Percentiles rank a stretch among this genome's conserved stretches.
These are phyloP conservation scores for Infundibulicybe gibba DNA, from an alignment of 768 basidiomycete species.

Conservation along the genomic window DNA sequence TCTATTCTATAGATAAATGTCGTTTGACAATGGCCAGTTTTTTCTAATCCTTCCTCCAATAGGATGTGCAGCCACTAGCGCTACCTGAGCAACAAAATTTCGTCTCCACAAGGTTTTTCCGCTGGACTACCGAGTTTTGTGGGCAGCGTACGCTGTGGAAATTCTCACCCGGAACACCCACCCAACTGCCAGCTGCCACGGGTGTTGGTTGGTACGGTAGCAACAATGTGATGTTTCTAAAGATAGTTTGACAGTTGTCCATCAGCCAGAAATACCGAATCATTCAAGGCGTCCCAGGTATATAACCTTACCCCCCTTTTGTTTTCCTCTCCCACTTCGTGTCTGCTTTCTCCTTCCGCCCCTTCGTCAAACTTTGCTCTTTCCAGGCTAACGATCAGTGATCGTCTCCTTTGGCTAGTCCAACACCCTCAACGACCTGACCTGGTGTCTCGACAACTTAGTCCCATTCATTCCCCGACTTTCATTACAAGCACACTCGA, in stretches of 20 bases:
- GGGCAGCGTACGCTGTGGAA: too few species aligned
- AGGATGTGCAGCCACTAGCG: too few species aligned
- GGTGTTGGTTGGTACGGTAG: too few species aligned
- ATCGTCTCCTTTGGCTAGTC: slow-evolving; percentile 25
- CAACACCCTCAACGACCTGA: slow-evolving; percentile 11
- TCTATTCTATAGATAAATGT: too few species aligned
- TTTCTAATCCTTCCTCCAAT: too few species aligned
- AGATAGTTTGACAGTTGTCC: slow-evolving; percentile 9
- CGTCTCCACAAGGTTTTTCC: too few species aligned
- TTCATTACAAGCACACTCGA: slow-evolving; percentile 11
- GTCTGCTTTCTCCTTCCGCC: slow-evolving; percentile 11
- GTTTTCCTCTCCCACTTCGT: slow-evolving; percentile 9
- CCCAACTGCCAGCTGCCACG: too few species aligned
- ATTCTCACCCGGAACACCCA: too few species aligned
- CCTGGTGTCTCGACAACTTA: slow-evolving; percentile 8
- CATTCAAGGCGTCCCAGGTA: too few species aligned
- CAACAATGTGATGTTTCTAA: not conserved
- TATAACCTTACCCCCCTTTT: slow-evolving; percentile 13
- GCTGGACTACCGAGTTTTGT: too few species aligned
- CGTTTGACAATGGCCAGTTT: too few species aligned
- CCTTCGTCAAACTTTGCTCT: slow-evolving; percentile 25
- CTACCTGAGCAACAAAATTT: too few species aligned
- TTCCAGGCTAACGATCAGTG: slow-evolving; percentile 26
- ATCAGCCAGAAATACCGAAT: not conserved
- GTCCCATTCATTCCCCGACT: slow-evolving; percentile 15